Evolutionary conservation across 1,284 basidiomycete genomes (phyloP), one percentile per base, ranked within the genome.

Genomic region (Violaceomyces palustris): DNA sequence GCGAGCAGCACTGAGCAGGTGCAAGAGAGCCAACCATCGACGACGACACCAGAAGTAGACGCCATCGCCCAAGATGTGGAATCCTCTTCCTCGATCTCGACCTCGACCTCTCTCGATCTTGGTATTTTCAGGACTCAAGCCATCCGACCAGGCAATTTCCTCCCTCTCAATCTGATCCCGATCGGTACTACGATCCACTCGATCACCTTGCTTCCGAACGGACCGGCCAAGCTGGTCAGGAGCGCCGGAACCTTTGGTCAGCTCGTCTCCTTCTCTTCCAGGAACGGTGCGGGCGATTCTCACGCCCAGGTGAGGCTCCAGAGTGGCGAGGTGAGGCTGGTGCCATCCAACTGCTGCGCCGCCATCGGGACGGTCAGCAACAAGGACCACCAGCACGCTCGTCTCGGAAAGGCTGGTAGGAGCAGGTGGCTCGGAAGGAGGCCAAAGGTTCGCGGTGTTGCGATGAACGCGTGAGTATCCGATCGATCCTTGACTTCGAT

Each of bases 291-390:
- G 3, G 81, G 19, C 78, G 51, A 80, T 42, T 68, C 74, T 31
- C 90, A 89, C 74, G 82, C 83, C 17, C 87, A 93, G 62, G 83
- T 98, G 36, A 83, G 85, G 35, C 79, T 98, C 43, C 87, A 89
- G 74, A 89, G 86, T 58, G 93, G 93, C 22, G 94, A 98, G 77
- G 84, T 97, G 17, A 83, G 93, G 35, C 84, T 86, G 69, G 79
- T 98, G 38, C 77, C 88, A 35, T 81, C 85, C 44, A 83, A 85
- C 37, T 93, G 89, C 62, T 84, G 81, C 32, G 94, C 92, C 1
- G 92, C 88, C 0, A 82, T 97, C 45, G 93, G 94, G 3, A 83
- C 83, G 47, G 91, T 97, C 49, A 89, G 87, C 78, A 98, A 98
- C 75, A 81, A 85, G 44, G 79, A 94, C 59, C 91, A 90, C 83